Base-by-base conservation (phyloP, 176 grass and related monocot species). In the Triticum urartu region DNA sequence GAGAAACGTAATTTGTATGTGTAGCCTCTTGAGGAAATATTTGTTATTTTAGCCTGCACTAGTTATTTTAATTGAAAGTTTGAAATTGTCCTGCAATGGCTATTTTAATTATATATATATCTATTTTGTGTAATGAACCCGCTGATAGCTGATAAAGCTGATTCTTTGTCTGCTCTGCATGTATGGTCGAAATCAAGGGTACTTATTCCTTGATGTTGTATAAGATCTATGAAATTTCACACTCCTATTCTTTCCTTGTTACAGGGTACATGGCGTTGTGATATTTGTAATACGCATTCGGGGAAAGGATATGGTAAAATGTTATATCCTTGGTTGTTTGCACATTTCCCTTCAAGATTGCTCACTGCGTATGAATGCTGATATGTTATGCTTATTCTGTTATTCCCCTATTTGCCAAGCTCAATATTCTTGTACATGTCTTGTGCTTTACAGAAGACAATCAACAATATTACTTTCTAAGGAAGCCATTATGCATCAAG, bases 301-400 rank as follows among this genome's bases (percentile, higher is more conserved):
- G 90, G 97, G 38, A 99, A 99, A 91, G 92, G 97, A 94, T 99
- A 94, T 87, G 97, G 97, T 99, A 83, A 90, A 35, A 58, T 11
- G 26, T 68, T 35, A 75, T 22, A 68, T 68, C 67, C 35, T 83
- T 74, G 0, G 10, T 69, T 77, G 52, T 40, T 80, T 89, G 6
- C 38, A 77, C 35, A 70, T 66, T 75, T 28, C 18, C 72, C 43
- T 35, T 75, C 40, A 65, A 47, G 61, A 67, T n/a, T 52, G 5
- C 30, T 77, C 60, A 42, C 43, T 21, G 30, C 50, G 17, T 42
- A 78, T 78, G 28, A 78, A 40, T 77, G 13, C 45, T 58, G 34
- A 18, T 42, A 7, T 22, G 43, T 56, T 62, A n/a, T 72, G 48
- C 50, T 71, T 79, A 79, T 52, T 71, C 68, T 75, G 25, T 75